These are phyloP conservation scores for Plasmopara viticola DNA, from an alignment of 352 stramenopile genomes.

Conservation along the genomic window DNA sequence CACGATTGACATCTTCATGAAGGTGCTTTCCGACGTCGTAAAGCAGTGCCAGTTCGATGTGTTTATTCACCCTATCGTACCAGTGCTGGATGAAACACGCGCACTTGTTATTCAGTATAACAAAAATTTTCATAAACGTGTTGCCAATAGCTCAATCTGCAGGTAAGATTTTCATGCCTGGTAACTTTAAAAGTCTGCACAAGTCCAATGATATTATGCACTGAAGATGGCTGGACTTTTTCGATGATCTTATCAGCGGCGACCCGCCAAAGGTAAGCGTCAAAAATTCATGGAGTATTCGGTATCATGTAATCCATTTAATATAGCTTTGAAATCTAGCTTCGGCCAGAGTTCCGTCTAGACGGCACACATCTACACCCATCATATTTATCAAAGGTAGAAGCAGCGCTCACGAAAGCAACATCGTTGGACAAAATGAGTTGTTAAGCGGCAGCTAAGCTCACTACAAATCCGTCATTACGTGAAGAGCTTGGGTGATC, in stretches of 20 bases:
- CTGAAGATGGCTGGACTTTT: conserved; percentile 85
- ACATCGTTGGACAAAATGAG: not conserved
- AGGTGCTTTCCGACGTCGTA: conserved; percentile 41
- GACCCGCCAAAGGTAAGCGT: conserved; percentile 37
- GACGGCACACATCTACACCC: conserved; percentile 87
- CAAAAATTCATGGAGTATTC: not conserved
- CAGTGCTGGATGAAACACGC: conserved; percentile 85
- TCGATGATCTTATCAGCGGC: conserved; percentile 63
- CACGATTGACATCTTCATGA: conserved; percentile 81
- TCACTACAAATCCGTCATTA: too few species aligned
- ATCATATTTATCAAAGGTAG: conserved; percentile 49
- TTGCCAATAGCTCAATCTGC: conserved; percentile 39
- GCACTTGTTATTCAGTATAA: conserved; percentile 84
- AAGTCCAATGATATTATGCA: not conserved
- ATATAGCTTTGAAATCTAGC: conserved; percentile 14
- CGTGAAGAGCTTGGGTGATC: too few species aligned
- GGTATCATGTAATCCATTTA: not conserved
- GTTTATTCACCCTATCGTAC: conserved; percentile 84
- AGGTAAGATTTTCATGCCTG: conserved; percentile 14
- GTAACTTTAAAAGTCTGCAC: not conserved
- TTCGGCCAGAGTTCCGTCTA: conserved; percentile 45
- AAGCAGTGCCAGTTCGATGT: conserved; percentile 56
- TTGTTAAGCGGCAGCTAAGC: too few species aligned
- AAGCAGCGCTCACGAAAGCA: conserved; percentile 21
- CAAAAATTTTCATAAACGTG: conserved; percentile 39